Conservation (phyloP, 2,329 filamentous ascomycete genomes). For the Cladosporium austrohemisphaericum region DNA sequence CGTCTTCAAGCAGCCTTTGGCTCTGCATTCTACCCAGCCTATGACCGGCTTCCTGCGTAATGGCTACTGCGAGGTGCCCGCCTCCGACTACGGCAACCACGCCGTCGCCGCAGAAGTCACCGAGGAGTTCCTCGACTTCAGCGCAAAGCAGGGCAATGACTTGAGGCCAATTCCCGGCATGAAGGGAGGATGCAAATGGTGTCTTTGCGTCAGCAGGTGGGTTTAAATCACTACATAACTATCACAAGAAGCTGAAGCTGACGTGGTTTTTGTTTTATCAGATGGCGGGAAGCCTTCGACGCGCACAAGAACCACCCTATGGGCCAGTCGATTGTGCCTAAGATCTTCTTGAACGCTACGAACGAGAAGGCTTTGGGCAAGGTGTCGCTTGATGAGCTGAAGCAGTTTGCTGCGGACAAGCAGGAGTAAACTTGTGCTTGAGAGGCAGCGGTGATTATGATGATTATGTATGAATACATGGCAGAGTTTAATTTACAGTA, state of each 20-base stretch:
- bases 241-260: too few species aligned
- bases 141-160: slow-evolving; percentile 57
- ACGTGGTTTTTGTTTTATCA: neutral
- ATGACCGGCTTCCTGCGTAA: slow-evolving; percentile 60
- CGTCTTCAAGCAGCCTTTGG: slow-evolving; percentile 57
- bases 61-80: slow-evolving; percentile 57
- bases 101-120: slow-evolving; percentile 56
- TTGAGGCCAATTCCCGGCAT: slow-evolving; percentile 51
- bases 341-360: slow-evolving; percentile 50
- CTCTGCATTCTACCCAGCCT: slow-evolving; percentile 55
- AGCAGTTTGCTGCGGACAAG: slow-evolving; percentile 46
- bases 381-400: slow-evolving; percentile 48
- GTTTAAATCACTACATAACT: too few species aligned
- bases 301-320: slow-evolving; percentile 44
- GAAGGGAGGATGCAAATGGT: slow-evolving; percentile 60
- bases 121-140: slow-evolving; percentile 60
- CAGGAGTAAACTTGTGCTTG: slow-evolving; percentile 21
- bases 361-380: slow-evolving; percentile 50
- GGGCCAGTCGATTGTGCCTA: slow-evolving; percentile 45
- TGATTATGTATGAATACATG: too few species aligned
- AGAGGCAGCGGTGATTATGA: neutral
- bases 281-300: slow-evolving; percentile 53
- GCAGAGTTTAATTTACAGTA: too few species aligned
- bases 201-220: slow-evolving; percentile 58
- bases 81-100: slow-evolving; percentile 57